A percentile compares a stretch with the other conserved stretches of the same genome.
Conservation (phyloP, 768 basidiomycete species). For the Suillus cothurnatus region DNA sequence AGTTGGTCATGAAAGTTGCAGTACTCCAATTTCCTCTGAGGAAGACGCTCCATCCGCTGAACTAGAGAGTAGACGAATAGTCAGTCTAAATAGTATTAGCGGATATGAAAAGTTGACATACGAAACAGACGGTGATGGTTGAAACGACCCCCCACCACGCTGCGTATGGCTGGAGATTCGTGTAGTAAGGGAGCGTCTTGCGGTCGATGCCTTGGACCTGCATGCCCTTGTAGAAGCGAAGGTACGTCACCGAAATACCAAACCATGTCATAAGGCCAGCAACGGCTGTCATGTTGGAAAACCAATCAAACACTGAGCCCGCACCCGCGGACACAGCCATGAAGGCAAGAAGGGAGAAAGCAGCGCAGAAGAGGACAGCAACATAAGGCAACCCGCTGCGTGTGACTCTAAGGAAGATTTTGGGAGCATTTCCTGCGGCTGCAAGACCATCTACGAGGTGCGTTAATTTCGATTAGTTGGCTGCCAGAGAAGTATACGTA, state of each 20-base stretch:
- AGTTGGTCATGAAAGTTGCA: constrained; percentile 81
- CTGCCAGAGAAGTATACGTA: constrained; percentile 37
- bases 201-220: constrained; percentile 81
- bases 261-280: constrained; percentile 81
- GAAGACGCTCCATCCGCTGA: constrained; percentile 56
- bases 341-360: constrained; percentile 74
- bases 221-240: constrained; percentile 85
- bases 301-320: constrained; percentile 78
- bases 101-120: constrained; percentile 37
- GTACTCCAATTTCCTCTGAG: constrained; percentile 52
- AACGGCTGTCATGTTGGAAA: constrained; percentile 73
- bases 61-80: constrained; percentile 42
- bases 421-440: constrained; percentile 77
- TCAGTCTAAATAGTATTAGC: constrained; percentile 31
- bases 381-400: constrained; percentile 76
- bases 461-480: constrained; percentile 7
- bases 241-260: constrained; percentile 72
- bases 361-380: constrained; percentile 66
- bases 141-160: constrained; percentile 51
- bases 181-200: constrained; percentile 66
- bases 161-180: constrained; percentile 70
- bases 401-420: constrained; percentile 69
- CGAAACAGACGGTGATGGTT: constrained; percentile 58
- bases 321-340: constrained; percentile 74
- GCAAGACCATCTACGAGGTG: constrained; percentile 71